phyloP scores from a whole-genome alignment of 805 yeast species.

The Schwanniomyces vanrijiae region DNA sequence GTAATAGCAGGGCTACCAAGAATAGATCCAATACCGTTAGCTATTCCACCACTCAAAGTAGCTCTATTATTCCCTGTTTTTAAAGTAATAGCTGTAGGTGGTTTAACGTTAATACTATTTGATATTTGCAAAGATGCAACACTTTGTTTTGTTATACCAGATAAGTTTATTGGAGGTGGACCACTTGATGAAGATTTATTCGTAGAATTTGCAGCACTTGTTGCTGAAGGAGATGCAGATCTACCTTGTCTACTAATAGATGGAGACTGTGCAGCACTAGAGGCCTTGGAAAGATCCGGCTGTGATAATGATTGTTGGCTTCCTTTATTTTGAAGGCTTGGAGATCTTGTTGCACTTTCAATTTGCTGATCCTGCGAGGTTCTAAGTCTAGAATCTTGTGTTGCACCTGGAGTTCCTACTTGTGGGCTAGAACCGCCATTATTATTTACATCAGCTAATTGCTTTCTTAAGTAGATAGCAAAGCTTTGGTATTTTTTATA shows the following conservation, averaged over 20 bases:
- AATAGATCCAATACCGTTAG: constrained; percentile 61
- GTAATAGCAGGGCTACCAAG: constrained; percentile 74
- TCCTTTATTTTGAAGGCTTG: constrained; percentile 2
- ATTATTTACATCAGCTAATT: constrained; percentile 31
- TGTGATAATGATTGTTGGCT: background rate
- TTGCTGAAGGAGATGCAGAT: constrained; percentile 19
- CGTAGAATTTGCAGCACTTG: constrained; percentile 11
- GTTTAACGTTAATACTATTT: constrained; percentile 60
- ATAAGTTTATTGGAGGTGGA: constrained; percentile 28
- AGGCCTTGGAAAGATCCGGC: constrained; percentile 1
- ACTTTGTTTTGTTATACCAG: constrained; percentile 48
- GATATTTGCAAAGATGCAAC: constrained; percentile 76
- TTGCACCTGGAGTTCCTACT: constrained; percentile 8
- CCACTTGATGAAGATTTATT: constrained; percentile 8
- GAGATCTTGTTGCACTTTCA: constrained; percentile 3
- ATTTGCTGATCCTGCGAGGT: constrained; percentile 4
- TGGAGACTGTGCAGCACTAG: constrained; percentile 1
- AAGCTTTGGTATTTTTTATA: constrained; percentile 51
- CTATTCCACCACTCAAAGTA: constrained; percentile 80
- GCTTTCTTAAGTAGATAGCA: constrained; percentile 47
- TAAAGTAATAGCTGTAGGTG: constrained; percentile 63
- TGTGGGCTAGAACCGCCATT: constrained; percentile 8
- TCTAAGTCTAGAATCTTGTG: constrained; percentile 6
- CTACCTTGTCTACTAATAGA: constrained; percentile 8
- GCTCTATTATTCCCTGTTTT: constrained; percentile 59